These are phyloP conservation scores for Thraustotheca clavata DNA, from an alignment of 352 stramenopile species.

Conservation along the genomic window DNA sequence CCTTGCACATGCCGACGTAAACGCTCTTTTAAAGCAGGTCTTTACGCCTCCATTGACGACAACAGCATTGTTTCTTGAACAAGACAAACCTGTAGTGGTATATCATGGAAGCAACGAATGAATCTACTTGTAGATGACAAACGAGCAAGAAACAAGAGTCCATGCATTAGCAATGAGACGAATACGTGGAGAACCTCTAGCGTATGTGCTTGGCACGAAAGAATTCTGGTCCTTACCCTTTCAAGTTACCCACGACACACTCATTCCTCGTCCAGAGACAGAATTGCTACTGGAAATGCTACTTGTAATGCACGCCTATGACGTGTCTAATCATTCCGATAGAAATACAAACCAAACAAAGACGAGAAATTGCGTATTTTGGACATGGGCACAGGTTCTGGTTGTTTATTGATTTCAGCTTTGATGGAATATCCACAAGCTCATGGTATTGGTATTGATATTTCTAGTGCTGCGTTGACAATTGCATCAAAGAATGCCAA, in stretches of 20 bases:
- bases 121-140: background rate
- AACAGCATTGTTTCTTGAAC: background rate
- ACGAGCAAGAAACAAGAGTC: background rate
- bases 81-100: background rate
- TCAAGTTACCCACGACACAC: conserved; percentile 39
- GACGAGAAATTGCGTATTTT: conserved; percentile 37
- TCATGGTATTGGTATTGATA: conserved; percentile 49
- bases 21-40: background rate
- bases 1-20: background rate
- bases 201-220: conserved; percentile 54
- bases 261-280: conserved; percentile 75
- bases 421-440: conserved; percentile 49
- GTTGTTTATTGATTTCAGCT: conserved; percentile 54
- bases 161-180: background rate
- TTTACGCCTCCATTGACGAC: background rate
- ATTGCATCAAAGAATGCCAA: conserved; percentile 46
- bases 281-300: conserved; percentile 73
- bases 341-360: background rate
- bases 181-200: conserved; percentile 47
- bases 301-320: conserved; percentile 25
- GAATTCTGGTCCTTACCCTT: conserved; percentile 75
- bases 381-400: conserved; percentile 61
- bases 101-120: background rate
- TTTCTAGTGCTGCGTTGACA: conserved; percentile 40
- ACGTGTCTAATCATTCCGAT: background rate